Evolutionary conservation across 345 rosid species (phyloP), one percentile per base, ranked within the genome.

Genomic region (Kernera saxatilis): DNA sequence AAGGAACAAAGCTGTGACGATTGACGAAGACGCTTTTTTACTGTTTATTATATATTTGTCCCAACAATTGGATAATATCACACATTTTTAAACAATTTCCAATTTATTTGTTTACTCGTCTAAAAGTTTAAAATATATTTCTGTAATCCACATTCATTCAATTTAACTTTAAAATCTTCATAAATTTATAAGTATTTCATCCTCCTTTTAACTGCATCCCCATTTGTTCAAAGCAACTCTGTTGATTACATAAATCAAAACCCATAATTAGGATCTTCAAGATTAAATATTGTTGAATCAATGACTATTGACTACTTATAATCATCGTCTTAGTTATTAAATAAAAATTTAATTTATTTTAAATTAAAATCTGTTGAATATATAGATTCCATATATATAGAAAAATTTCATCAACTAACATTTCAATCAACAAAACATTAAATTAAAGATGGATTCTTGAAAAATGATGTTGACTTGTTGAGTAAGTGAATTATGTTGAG

Each of bases 1-100:
- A 58, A 40, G 59, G 71, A 64, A 71, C 60, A 8, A 53, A 59
- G 69, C 62, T 74, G 73, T 60, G 78, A 67, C 69, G 58, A 61
- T 40, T 69, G 75, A 54, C 51, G 54, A 46, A 63, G 56, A 67
- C 52, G 60, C 62, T 41, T 50, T 50, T 33, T 69, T 36, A 29
- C 40, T 45, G 51, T 58, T 36, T 75, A 41, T 45, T 45, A n/a
- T 56, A 43, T 43, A 41, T 62, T 62, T 57, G 19, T 35, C 39
- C 58, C 10, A 55, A 69, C 44, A 53, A 12, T 44, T 73, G 40
- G 59, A 69, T 69, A 61, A 69, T 40, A 60, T 35, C 64, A 27
- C 14, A 69, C 53, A 4, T 17, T 44, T 40, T 44, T 33, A 12
- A 6, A 8, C 13, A 39, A 10, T 48, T 18, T 27, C 18, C 46